Evolutionary conservation across 2,329 filamentous ascomycete genomes (phyloP).

Genomic region (Microsporum canis): DNA sequence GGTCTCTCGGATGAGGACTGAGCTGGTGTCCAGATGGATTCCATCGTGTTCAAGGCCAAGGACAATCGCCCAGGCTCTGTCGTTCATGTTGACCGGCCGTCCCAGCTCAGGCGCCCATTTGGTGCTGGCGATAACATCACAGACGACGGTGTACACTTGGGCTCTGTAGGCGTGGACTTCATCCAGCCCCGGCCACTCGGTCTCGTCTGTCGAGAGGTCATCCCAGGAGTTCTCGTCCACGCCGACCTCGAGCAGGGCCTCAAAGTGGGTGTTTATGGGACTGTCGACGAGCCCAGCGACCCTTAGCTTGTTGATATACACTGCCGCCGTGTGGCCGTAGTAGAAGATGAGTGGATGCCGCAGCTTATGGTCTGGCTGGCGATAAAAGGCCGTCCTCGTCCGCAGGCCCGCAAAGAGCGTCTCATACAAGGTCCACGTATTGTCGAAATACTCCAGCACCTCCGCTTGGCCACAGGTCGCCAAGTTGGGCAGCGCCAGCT

Average conservation of each 20-base stretch:
- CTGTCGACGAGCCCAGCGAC: not conserved
- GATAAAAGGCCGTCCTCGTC: not conserved
- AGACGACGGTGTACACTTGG: not conserved
- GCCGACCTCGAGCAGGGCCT: not conserved
- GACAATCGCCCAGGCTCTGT: not conserved
- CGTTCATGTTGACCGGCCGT: not conserved
- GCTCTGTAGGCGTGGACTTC: not conserved
- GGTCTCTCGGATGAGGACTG: not conserved
- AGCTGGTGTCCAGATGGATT: not conserved
- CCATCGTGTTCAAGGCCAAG: conserved; percentile 1
- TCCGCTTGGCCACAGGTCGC: not conserved
- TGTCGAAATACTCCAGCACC: not conserved
- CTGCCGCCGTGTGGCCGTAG: not conserved
- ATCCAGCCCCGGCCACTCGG: not conserved
- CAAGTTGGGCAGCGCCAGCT: not conserved
- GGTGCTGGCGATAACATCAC: not conserved
- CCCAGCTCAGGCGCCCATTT: not conserved
- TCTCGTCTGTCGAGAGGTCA: not conserved
- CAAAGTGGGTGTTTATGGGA: not conserved
- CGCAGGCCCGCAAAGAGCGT: not conserved
- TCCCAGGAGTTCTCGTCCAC: not conserved
- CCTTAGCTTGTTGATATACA: not conserved
- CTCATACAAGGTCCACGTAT: not conserved
- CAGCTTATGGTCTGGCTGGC: not conserved
- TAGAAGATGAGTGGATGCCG: not conserved